phyloP scores from a whole-genome alignment of 2,329 filamentous ascomycete genomes.

The Beauveria pseudobassiana region DNA sequence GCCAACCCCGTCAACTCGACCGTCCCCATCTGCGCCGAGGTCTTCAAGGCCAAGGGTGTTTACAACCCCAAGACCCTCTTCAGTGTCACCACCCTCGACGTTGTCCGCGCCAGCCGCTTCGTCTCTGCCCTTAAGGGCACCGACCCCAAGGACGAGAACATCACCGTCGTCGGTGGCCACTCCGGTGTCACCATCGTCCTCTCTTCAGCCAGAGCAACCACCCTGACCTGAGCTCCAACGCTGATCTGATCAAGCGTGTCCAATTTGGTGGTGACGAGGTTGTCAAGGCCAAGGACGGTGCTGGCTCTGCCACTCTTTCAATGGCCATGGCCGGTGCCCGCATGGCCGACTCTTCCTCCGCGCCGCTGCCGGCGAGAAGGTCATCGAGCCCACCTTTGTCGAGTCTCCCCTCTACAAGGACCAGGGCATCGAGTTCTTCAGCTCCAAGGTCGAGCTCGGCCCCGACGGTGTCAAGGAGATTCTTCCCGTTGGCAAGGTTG shows the following conservation, averaged over 20 bases:
- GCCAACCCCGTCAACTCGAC: slow-evolving; percentile 99
- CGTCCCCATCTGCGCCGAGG: slow-evolving; percentile 93
- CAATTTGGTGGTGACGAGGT: slow-evolving; percentile 99
- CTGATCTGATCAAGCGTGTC: slow-evolving; percentile 82
- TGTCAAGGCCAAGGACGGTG: slow-evolving; percentile 97
- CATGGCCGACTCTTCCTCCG: slow-evolving; percentile 87
- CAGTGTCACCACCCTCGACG: slow-evolving; percentile 98
- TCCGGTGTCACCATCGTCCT: slow-evolving; percentile 95
- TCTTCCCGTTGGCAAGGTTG: slow-evolving; percentile 75
- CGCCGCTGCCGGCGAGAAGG: slow-evolving; percentile 87
- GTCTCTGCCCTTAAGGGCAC: slow-evolving; percentile 88
- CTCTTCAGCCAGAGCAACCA: slow-evolving; percentile 92
- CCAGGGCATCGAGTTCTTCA: slow-evolving; percentile 95
- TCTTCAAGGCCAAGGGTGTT: slow-evolving; percentile 91
- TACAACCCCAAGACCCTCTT: slow-evolving; percentile 99
- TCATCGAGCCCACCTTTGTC: slow-evolving; percentile 93
- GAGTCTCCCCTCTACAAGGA: slow-evolving; percentile 98
- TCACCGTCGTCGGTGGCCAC: slow-evolving; percentile 95
- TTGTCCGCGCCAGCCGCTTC: slow-evolving; percentile 96
- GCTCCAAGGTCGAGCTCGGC: slow-evolving; percentile 90
- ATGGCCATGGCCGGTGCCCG: slow-evolving; percentile 93
- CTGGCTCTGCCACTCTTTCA: slow-evolving; percentile 92
- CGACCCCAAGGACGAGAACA: slow-evolving; percentile 87
- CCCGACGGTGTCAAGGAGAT: slow-evolving; percentile 95
- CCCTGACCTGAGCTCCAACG: slow-evolving; percentile 71